Base-by-base conservation (phyloP, 139 green algal genomes). In the Asterochloris erici region DNA sequence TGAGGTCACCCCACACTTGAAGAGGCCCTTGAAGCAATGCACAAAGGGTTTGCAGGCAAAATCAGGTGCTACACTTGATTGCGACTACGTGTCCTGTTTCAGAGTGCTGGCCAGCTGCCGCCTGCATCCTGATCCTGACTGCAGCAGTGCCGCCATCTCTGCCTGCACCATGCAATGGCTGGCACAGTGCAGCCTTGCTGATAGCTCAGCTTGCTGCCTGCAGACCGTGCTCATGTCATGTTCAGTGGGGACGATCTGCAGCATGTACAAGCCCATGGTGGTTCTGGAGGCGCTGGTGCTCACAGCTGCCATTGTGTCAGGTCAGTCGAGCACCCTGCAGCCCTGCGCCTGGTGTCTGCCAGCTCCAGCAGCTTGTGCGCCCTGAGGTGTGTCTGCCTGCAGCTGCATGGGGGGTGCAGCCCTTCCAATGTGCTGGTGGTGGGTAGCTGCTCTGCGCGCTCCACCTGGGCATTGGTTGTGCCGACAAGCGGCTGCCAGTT, bases 301-400 rank as follows among this genome's bases (percentile, higher is more conserved):
- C 15, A 94, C 91, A 54, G 86, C 87, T 6, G 79, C 82, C 28
- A 85, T 94, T 24, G 86, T 90, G 29, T 24, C 80, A 14, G 80
- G 76, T 11, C 81, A 95, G 11, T 94, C 91, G 38, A 6, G 77
- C 68, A 11, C 96, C 96, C 85, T 90, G 89, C 79, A 96, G 95
- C 84, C 84, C 88, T 38, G 92, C 91, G 28, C 85, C 71, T 73
- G 16, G 83, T 89, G 23, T 92, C 92, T 23, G 63, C 89, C 10
- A 92, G 92, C 63, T 93, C 93, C 75, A 83, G 79, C 87, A 76
- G 24, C 29, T 71, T 47, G 9, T 6, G 23, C 70, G 47, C 12
- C 24, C 9, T 27, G 29, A 54, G 70, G 14, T 19, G 70, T 29
- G 70, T 29, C 14, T 38, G 19, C n/a, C 70, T 26, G 21, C 70